Conservation (phyloP, 768 basidiomycete species). For the Russula lepida region DNA sequence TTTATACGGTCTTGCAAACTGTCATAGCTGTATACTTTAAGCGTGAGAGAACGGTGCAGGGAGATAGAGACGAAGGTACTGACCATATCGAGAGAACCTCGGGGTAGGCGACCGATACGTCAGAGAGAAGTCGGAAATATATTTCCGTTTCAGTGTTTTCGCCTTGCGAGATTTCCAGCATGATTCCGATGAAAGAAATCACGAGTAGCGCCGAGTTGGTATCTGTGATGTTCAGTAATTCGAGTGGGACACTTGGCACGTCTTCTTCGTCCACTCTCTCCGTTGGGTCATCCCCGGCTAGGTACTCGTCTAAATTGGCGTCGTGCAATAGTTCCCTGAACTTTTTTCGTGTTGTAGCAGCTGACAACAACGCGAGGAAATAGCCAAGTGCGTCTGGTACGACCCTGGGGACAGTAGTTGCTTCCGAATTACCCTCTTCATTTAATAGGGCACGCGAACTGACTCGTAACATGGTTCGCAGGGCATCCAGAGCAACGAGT, state of each 20-base stretch:
- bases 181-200: slow-evolving; percentile 66
- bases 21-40: slow-evolving; percentile 48
- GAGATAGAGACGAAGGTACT: slow-evolving; percentile 24
- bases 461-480: slow-evolving; percentile 55
- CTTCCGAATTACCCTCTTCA: slow-evolving; percentile 24
- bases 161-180: slow-evolving; percentile 65
- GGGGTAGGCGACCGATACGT: slow-evolving; percentile 58
- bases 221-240: slow-evolving; percentile 55
- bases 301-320: slow-evolving; percentile 45
- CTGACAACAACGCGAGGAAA: slow-evolving; percentile 69
- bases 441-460: slow-evolving; percentile 40
- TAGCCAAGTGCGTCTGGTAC: slow-evolving; percentile 61
- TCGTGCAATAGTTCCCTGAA: slow-evolving; percentile 58
- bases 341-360: slow-evolving; percentile 47
- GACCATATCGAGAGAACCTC: slow-evolving; percentile 68
- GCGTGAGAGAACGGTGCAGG: background rate
- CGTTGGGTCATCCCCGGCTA: slow-evolving; percentile 38
- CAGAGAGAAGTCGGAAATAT: slow-evolving; percentile 65
- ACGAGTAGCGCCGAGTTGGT: slow-evolving; percentile 58
- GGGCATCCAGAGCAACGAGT: slow-evolving; percentile 49
- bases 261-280: slow-evolving; percentile 30
- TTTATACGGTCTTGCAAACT: slow-evolving; percentile 66
- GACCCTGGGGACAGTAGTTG: slow-evolving; percentile 39
- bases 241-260: slow-evolving; percentile 46
- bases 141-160: slow-evolving; percentile 79